These are phyloP conservation scores for Paraconiothyrium sp. DNA, from an alignment of 2,329 filamentous ascomycete genomes.

Conservation along the genomic window DNA sequence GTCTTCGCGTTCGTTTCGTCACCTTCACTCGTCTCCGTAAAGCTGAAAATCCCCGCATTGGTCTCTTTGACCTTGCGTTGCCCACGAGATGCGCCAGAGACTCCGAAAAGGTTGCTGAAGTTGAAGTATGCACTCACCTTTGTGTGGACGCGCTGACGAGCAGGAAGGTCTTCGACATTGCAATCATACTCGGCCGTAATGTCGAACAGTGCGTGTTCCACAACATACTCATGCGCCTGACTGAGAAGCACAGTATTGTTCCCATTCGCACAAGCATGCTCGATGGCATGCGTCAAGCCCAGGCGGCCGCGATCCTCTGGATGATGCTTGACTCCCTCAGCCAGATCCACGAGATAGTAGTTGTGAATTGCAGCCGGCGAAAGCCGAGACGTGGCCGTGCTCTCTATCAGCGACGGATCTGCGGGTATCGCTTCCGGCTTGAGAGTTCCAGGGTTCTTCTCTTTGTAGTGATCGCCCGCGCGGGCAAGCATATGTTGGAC, in stretches of 20 bases:
- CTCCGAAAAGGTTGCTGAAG: not conserved
- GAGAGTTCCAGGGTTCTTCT: not conserved
- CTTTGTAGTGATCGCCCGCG: not conserved
- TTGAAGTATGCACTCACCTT: not conserved
- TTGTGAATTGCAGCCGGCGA: not conserved
- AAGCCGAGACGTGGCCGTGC: not conserved
- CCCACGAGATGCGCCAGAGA: too few species aligned
- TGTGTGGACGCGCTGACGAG: not conserved
- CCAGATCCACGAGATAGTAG: constrained; percentile 3
- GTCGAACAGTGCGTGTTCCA: not conserved
- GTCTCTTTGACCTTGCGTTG: too few species aligned
- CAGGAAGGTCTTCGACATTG: not conserved
- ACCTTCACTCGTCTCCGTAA: too few species aligned
- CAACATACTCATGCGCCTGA: not conserved
- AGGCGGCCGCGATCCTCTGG: not conserved
- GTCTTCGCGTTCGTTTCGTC: too few species aligned
- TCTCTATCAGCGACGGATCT: not conserved
- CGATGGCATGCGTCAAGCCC: not conserved
- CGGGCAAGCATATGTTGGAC: not conserved
- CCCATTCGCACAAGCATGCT: not conserved
- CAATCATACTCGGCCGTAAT: not conserved
- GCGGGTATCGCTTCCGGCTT: not conserved
- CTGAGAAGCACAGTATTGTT: not conserved
- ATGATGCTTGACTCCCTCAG: not conserved
- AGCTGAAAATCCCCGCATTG: too few species aligned